Percentiles rank a stretch among this genome's conserved stretches.
phyloP scores from a whole-genome alignment of 2,329 filamentous ascomycete genomes.

The Talaromyces sp. region DNA sequence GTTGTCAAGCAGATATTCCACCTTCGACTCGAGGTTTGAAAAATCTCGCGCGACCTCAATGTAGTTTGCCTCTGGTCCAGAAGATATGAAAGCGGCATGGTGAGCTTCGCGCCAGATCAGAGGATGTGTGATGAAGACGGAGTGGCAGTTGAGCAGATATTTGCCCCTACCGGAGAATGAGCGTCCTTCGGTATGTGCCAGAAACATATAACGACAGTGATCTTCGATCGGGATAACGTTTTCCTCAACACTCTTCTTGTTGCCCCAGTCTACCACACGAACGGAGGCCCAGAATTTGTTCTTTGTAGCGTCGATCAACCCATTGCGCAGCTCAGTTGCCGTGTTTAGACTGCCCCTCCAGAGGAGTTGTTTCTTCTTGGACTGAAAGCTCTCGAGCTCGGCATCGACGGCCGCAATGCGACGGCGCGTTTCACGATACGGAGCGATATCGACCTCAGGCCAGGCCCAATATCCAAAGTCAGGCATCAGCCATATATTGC shows the following conservation, averaged over 20 bases:
- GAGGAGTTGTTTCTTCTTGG: constrained; percentile 46
- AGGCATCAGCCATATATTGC: constrained; percentile 49
- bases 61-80: constrained; percentile 49
- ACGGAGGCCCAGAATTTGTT: constrained; percentile 49
- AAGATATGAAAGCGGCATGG: constrained; percentile 43
- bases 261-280: constrained; percentile 39
- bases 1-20: constrained; percentile 44
- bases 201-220: constrained; percentile 54
- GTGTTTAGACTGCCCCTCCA: constrained; percentile 48
- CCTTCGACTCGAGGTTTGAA: constrained; percentile 50
- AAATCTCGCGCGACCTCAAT: constrained; percentile 52
- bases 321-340: constrained; percentile 36
- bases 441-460: constrained; percentile 47
- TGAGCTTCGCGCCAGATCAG: constrained; percentile 50
- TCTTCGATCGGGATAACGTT: constrained; percentile 51
- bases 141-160: constrained; percentile 52
- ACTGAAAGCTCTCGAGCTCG: constrained; percentile 28
- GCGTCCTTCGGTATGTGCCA: constrained; percentile 52
- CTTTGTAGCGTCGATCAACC: constrained; percentile 37
- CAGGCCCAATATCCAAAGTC: constrained; percentile 55
- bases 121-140: constrained; percentile 49
- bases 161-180: constrained; percentile 54
- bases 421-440: constrained; percentile 42
- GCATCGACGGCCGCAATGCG: constrained; percentile 38
- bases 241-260: constrained; percentile 36